Conservation (phyloP, 2,329 filamentous ascomycete species). For the Cladosporium sp. region DNA sequence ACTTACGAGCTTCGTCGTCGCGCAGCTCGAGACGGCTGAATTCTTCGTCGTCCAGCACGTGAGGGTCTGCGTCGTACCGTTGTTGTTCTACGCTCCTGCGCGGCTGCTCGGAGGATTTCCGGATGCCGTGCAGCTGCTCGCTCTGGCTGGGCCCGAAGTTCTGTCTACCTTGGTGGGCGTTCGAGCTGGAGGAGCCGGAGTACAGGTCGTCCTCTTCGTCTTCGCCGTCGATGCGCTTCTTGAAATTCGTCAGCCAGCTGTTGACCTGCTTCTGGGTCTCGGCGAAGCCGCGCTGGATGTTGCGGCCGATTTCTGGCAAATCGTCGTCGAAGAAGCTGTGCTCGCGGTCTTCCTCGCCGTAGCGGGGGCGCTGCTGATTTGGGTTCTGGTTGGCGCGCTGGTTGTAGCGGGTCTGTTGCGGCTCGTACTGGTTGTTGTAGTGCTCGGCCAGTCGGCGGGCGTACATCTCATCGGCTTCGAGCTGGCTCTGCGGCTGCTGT, state of each 20-base stretch:
- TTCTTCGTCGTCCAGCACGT: constrained; percentile 76
- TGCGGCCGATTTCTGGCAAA: constrained; percentile 86
- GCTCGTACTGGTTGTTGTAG: constrained; percentile 51
- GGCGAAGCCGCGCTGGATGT: constrained; percentile 87
- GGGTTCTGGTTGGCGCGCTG: constrained; percentile 31
- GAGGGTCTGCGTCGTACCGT: constrained; percentile 90
- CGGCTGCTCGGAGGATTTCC: constrained; percentile 27
- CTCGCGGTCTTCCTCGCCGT: constrained; percentile 58
- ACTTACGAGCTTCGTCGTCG: constrained; percentile 53
- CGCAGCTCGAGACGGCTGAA: constrained; percentile 65
- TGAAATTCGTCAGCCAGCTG: constrained; percentile 83
- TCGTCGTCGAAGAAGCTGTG: constrained; percentile 96
- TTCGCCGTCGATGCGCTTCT: constrained; percentile 90
- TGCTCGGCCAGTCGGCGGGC: constrained; percentile 91
- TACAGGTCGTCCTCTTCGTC: constrained; percentile 62
- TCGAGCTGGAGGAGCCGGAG: constrained; percentile 23
- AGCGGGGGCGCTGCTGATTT: constrained; percentile 47
- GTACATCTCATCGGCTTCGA: constrained; percentile 88
- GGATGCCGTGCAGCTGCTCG: constrained; percentile 37
- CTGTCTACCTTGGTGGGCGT: constrained; percentile 28
- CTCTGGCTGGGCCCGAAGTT: constrained; percentile 34
- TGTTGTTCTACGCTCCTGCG: constrained; percentile 79
- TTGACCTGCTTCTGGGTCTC: constrained; percentile 94
- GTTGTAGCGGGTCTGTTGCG: constrained; percentile 28
- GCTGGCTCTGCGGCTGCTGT: constrained; percentile 62